phyloP scores from a whole-genome alignment of 1,284 basidiomycete genomes.

The Boletus holoroseus region DNA sequence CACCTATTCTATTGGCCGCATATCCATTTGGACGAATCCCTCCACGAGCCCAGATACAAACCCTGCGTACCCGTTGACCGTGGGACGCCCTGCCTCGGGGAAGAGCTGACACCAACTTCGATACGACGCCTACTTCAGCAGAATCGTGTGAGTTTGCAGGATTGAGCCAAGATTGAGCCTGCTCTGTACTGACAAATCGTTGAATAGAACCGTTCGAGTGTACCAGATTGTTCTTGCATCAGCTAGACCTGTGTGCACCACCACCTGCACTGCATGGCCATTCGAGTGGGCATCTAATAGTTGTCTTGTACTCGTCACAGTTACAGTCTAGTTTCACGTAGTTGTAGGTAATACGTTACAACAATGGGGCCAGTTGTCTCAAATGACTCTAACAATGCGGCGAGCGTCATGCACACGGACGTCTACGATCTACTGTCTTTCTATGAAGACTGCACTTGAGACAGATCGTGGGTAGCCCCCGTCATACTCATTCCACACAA shows the following conservation, averaged over 20 bases:
- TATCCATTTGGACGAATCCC: slow-evolving; percentile 5
- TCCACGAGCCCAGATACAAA: slow-evolving; percentile 7
- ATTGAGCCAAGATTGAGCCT: not conserved
- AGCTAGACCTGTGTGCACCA: not conserved
- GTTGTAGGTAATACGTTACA: not conserved
- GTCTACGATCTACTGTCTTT: not conserved
- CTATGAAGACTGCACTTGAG: not conserved
- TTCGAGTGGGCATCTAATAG: not conserved
- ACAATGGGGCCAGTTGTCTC: not conserved
- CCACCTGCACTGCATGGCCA: not conserved
- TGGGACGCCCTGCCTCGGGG: not conserved
- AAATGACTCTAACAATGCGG: not conserved
- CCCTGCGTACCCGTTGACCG: slow-evolving; percentile 1
- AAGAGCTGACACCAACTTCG: not conserved
- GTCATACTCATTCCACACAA: not conserved
- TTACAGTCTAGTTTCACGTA: not conserved
- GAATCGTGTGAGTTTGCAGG: not conserved
- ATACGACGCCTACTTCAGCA: not conserved
- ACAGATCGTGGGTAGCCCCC: not conserved
- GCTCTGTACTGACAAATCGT: not conserved
- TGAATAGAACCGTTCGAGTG: not conserved
- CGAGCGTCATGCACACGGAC: not conserved
- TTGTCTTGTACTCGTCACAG: not conserved
- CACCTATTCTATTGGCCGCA: slow-evolving; percentile 5
- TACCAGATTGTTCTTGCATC: not conserved